Evolutionary conservation across 148 eudicot genomes (phyloP).

Genomic region (Camellia sinensis): DNA sequence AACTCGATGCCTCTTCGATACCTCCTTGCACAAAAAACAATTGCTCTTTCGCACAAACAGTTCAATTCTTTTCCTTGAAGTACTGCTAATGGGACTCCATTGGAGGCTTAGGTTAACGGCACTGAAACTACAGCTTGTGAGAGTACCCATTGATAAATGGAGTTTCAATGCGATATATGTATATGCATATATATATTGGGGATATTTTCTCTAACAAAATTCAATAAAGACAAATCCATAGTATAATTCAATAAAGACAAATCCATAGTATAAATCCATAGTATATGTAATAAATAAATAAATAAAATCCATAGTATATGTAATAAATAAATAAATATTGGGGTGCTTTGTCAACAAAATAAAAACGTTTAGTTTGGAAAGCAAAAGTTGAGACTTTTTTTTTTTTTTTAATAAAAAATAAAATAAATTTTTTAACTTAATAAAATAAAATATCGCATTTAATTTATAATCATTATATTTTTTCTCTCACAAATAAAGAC

Average conservation of each 20-base stretch:
- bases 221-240: too few species aligned
- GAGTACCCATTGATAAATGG: constrained; percentile 40
- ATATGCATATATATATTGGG: not conserved
- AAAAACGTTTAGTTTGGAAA: too few species aligned
- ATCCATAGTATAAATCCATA: too few species aligned
- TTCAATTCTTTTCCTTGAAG: constrained; percentile 13
- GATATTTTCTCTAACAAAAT: too few species aligned
- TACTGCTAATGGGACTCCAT: constrained; percentile 16
- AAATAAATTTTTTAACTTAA: too few species aligned
- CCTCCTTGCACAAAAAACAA: constrained; percentile 40
- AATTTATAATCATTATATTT: too few species aligned
- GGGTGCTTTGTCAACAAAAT: too few species aligned
- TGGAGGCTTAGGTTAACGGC: constrained; percentile 19
- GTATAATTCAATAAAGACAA: too few species aligned
- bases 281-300: not conserved
- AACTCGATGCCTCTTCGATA: constrained; percentile 19
- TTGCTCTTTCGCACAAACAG: constrained; percentile 14
- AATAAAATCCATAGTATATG: not conserved
- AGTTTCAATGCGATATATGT: not conserved
- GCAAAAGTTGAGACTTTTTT: too few species aligned
- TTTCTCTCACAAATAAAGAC: too few species aligned
- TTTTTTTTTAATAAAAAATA: too few species aligned
- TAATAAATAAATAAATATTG: not conserved
- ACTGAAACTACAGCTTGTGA: constrained; percentile 36
- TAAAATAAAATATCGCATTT: too few species aligned